These are phyloP conservation scores for Allodekkera sacchari DNA, from an alignment of 805 yeast genomes.

Conservation along the genomic window DNA sequence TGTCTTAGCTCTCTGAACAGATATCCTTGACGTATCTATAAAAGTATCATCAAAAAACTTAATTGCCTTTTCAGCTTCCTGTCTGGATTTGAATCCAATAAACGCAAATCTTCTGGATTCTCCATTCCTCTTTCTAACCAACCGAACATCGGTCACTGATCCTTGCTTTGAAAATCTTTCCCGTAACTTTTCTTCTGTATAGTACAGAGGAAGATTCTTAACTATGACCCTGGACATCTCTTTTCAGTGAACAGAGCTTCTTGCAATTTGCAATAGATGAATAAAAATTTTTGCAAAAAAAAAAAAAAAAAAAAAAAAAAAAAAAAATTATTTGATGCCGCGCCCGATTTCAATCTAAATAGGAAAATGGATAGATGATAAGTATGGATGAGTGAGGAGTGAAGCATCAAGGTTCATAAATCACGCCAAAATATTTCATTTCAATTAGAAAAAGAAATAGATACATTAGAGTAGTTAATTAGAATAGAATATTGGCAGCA, in stretches of 20 bases:
- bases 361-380: too few relatives aligned
- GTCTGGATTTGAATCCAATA: constrained; percentile 67
- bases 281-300: not conserved
- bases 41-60: constrained; percentile 67
- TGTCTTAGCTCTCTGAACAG: constrained; percentile 76
- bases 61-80: constrained; percentile 75
- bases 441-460: too few relatives aligned
- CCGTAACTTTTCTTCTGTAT: constrained; percentile 63
- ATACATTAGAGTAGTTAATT: too few relatives aligned
- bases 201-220: constrained; percentile 76
- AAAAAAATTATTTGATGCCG: not conserved
- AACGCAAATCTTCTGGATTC: constrained; percentile 91
- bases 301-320: constrained; percentile 2
- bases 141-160: constrained; percentile 78
- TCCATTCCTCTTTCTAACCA: constrained; percentile 75
- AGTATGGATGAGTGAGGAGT: too few relatives aligned
- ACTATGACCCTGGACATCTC: constrained; percentile 84
- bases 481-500: too few relatives aligned
- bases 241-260: not conserved
- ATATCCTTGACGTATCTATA: constrained; percentile 73
- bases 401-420: too few relatives aligned
- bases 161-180: constrained; percentile 55
- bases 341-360: too few relatives aligned
- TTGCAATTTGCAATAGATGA: not conserved
- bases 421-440: too few relatives aligned